Percentiles rank a stretch among this genome's conserved stretches.
Conservation (phyloP, 1,284 basidiomycete species). For the Taiwanofungus camphoratus region DNA sequence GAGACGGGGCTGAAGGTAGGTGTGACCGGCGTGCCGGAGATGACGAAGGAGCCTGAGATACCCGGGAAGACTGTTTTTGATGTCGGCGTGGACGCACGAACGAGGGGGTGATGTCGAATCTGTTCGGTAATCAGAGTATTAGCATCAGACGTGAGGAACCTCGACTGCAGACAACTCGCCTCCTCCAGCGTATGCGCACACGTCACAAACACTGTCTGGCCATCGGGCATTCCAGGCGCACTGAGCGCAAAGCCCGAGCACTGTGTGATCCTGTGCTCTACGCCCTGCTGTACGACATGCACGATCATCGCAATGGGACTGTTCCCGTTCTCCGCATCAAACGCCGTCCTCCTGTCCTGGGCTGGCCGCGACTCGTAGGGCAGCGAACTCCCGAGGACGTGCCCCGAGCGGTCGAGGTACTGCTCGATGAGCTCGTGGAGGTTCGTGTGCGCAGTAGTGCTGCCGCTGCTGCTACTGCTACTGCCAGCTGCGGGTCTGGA, state of each 20-base stretch:
- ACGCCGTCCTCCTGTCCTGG: conserved; percentile 27
- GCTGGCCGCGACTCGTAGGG: conserved; percentile 46
- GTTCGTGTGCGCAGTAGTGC: not conserved
- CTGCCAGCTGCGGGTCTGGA: not conserved
- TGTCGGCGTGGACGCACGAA: conserved; percentile 12
- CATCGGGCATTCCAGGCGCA: conserved; percentile 22
- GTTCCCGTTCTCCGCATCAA: conserved; percentile 26
- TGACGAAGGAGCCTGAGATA: conserved; percentile 41
- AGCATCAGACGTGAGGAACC: not conserved
- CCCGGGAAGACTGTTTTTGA: conserved; percentile 16
- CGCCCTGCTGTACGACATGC: conserved; percentile 43
- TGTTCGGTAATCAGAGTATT: conserved; percentile 16
- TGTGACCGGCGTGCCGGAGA: conserved; percentile 24
- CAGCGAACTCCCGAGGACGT: conserved; percentile 37
- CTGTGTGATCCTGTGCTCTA: conserved; percentile 45
- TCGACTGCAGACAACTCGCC: conserved; percentile 30
- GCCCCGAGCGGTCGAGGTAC: conserved; percentile 37
- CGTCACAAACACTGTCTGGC: conserved; percentile 43
- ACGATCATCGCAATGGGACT: conserved; percentile 47
- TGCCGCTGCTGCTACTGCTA: not conserved
- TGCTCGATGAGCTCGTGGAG: conserved; percentile 27
- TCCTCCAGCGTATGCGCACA: conserved; percentile 69
- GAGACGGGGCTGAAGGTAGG: conserved; percentile 40
- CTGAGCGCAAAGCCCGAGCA: conserved; percentile 61
- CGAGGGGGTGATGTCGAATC: conserved; percentile 35